phyloP scores from a whole-genome alignment of 257 asterid species.

The Ilex asprella region DNA sequence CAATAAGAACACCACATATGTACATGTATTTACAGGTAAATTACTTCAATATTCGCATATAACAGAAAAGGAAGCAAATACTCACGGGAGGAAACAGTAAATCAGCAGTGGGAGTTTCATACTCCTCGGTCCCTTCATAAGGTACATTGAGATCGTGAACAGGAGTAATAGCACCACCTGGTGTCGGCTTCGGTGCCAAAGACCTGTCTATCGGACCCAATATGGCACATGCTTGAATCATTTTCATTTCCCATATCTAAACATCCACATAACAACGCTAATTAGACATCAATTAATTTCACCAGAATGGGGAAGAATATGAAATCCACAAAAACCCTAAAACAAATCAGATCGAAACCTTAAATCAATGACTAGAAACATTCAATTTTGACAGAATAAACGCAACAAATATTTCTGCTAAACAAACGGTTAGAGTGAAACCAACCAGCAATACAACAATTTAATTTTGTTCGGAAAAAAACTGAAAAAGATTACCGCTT shows the following conservation, averaged over 20 bases:
- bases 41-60: not conserved
- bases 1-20: too few species aligned
- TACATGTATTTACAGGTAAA: too few species aligned
- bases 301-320: not conserved
- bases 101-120: conserved; percentile 97
- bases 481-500: conserved; percentile 50
- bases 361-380: conserved; percentile 9
- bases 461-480: not conserved
- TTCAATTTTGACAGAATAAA: not conserved
- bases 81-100: conserved; percentile 94
- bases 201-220: conserved; percentile 83
- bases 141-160: conserved; percentile 96
- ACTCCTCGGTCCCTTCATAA: conserved; percentile 92
- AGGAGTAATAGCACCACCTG: conserved; percentile 60
- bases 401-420: not conserved
- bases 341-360: conserved; percentile 11
- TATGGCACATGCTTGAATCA: conserved; percentile 88
- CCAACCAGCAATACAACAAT: not conserved
- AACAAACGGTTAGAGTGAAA: not conserved
- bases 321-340: not conserved
- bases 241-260: conserved; percentile 86
- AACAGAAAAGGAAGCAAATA: conserved; percentile 2
- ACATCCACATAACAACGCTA: not conserved
- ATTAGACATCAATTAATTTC: not conserved
- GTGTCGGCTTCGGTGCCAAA: conserved; percentile 30